phyloP scores from a whole-genome alignment of 441 rosid species.

The Erysimum pusillum region DNA sequence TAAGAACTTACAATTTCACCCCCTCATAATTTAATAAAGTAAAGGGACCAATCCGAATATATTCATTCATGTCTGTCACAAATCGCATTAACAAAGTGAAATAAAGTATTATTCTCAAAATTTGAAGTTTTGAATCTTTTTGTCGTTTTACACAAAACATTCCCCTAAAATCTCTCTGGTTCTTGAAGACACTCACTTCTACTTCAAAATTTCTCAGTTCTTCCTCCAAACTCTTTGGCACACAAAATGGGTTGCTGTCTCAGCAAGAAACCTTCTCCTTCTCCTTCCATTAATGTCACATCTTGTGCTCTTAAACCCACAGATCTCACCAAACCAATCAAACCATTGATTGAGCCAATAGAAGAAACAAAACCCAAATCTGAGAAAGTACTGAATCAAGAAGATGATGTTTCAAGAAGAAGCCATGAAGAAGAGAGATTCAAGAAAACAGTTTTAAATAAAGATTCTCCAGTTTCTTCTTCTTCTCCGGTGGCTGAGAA shows the following conservation, averaged over 20 bases:
- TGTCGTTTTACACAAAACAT: conserved; percentile 21
- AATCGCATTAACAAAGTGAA: neutral
- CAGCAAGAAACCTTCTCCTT: conserved; percentile 58
- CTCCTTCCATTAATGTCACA: conserved; percentile 29
- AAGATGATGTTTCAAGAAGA: conserved; percentile 42
- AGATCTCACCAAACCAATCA: conserved; percentile 31
- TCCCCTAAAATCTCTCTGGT: neutral
- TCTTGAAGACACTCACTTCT: neutral
- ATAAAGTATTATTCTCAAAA: neutral
- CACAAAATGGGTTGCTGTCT: conserved; percentile 67
- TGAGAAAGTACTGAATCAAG: conserved; percentile 34
- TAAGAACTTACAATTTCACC: neutral
- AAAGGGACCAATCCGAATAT: neutral
- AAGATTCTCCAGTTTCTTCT: conserved; percentile 26
- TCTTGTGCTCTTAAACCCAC: conserved; percentile 15
- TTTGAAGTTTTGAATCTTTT: conserved; percentile 38
- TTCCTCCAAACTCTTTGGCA: neutral
- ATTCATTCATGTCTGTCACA: neutral
- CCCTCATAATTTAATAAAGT: neutral
- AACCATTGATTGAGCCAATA: neutral
- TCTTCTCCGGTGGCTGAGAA: conserved; percentile 32
- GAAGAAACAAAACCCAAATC: conserved; percentile 34
- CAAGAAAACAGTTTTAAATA: conserved; percentile 41
- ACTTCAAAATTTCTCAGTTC: neutral
- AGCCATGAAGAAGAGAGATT: conserved; percentile 55